Evolutionary conservation across 2,329 filamentous ascomycete genomes (phyloP).

Genomic region (Didymellaceae sp.): DNA sequence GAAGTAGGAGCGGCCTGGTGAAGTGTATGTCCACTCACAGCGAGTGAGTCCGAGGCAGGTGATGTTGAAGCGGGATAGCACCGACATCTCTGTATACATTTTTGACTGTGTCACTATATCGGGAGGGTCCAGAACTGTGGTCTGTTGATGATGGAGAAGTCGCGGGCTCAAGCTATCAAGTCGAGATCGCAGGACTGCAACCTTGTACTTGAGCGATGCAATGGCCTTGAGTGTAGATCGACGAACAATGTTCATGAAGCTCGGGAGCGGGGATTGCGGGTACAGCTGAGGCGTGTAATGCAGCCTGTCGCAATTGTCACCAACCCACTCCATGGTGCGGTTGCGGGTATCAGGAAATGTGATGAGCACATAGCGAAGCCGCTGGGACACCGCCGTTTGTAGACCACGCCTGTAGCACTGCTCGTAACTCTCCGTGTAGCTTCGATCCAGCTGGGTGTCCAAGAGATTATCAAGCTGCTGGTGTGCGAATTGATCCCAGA

Average conservation of each 20-base stretch:
- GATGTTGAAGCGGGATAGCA: too few species aligned
- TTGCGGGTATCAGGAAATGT: slow-evolving; percentile 25
- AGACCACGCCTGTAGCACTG: slow-evolving; percentile 37
- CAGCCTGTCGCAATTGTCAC: slow-evolving; percentile 30
- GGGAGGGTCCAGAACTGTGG: too few species aligned
- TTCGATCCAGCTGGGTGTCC: slow-evolving; percentile 9
- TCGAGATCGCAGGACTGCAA: neutral
- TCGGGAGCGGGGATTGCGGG: slow-evolving; percentile 1
- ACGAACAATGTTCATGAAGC: neutral
- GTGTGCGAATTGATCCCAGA: slow-evolving; percentile 15
- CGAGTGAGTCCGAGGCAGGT: too few species aligned
- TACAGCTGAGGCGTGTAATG: slow-evolving; percentile 22
- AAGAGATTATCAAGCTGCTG: slow-evolving; percentile 16
- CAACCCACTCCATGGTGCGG: slow-evolving; percentile 30
- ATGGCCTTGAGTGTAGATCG: neutral
- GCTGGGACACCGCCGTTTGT: slow-evolving; percentile 16
- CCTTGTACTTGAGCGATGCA: neutral
- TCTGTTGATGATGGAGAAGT: too few species aligned
- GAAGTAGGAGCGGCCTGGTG: too few species aligned
- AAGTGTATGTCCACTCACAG: too few species aligned
- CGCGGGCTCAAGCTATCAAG: too few species aligned
- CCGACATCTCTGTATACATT: too few species aligned
- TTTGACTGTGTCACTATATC: too few species aligned
- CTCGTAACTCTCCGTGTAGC: slow-evolving; percentile 30
- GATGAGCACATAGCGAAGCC: slow-evolving; percentile 21